A percentile compares a stretch with the other conserved stretches of the same genome.
Evolutionary conservation across 2,329 filamentous ascomycete species (phyloP).

Genomic region (Orbilia brochopaga): DNA sequence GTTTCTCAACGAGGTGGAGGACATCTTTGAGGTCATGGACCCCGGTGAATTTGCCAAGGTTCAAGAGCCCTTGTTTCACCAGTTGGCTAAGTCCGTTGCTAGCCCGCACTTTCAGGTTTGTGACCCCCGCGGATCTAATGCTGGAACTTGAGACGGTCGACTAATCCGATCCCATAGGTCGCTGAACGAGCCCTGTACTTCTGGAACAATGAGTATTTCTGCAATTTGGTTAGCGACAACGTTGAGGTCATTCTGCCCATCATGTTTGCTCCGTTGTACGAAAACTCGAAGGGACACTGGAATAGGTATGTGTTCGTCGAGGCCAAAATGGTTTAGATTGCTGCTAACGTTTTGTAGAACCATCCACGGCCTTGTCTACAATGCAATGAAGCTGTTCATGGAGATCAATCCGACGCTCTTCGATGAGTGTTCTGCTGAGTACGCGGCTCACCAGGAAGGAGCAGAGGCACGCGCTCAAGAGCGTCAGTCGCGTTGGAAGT

Average conservation of each 20-base stretch:
- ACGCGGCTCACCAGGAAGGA: constrained; percentile 93
- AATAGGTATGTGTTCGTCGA: constrained; percentile 71
- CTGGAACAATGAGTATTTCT: constrained; percentile 99
- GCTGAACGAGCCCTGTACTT: constrained; percentile 97
- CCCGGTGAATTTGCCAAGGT: constrained; percentile 98
- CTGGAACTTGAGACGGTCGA: neutral
- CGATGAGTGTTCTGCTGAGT: constrained; percentile 97
- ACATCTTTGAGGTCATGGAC: constrained; percentile 99
- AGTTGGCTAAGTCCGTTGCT: constrained; percentile 95
- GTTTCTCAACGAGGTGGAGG: constrained; percentile 98
- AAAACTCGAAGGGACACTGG: constrained; percentile 99
- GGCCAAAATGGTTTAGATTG: neutral
- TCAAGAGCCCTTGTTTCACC: constrained; percentile 95
- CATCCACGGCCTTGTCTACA: constrained; percentile 99
- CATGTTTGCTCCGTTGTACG: constrained; percentile 98
- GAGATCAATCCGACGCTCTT: constrained; percentile 98
- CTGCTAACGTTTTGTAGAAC: constrained; percentile 68
- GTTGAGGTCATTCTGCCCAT: constrained; percentile 98
- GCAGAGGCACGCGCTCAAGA: constrained; percentile 81
- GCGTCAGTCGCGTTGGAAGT: constrained; percentile 87
- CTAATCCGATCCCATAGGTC: constrained; percentile 63
- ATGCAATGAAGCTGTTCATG: constrained; percentile 99
- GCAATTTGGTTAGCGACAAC: constrained; percentile 97
- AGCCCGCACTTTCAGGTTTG: constrained; percentile 91
- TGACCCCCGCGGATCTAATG: constrained; percentile 50